Conservation (phyloP, 2,329 filamentous ascomycete species). For the Neofusicoccum sp. region DNA sequence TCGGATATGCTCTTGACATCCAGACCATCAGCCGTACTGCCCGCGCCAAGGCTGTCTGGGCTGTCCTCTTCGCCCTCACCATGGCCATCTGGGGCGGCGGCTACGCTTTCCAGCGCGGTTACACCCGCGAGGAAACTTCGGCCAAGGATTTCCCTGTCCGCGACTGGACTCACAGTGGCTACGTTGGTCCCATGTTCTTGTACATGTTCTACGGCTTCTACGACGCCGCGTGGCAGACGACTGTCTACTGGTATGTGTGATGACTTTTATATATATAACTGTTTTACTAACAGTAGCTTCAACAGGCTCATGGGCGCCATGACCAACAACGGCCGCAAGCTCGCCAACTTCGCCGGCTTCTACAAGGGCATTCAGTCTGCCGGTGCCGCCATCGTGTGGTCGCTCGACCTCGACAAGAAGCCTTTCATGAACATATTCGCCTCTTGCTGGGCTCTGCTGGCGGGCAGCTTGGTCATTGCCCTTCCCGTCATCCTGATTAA, state of each 20-base stretch:
- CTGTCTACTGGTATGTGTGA: conserved; percentile 74
- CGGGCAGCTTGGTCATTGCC: conserved; percentile 73
- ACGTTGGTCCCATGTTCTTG: conserved; percentile 79
- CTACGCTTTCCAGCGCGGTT: conserved; percentile 71
- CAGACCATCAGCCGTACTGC: conserved; percentile 61
- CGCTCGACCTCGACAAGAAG: conserved; percentile 61
- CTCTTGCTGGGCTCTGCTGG: conserved; percentile 74
- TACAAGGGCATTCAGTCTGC: conserved; percentile 93
- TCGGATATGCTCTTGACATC: conserved; percentile 71
- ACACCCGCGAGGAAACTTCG: conserved; percentile 48
- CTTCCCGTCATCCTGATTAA: conserved; percentile 76
- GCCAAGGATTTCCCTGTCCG: conserved; percentile 33
- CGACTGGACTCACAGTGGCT: conserved; percentile 71
- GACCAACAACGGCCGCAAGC: conserved; percentile 88
- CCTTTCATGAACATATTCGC: conserved; percentile 74
- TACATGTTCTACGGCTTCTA: conserved; percentile 91
- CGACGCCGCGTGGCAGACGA: conserved; percentile 88
- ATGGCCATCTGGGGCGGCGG: conserved; percentile 83
- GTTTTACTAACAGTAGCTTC: neutral
- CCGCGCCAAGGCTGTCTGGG: conserved; percentile 67
- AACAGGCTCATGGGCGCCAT: conserved; percentile 85
- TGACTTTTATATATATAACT: neutral
- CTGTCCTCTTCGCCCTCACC: conserved; percentile 67
- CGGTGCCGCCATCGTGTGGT: conserved; percentile 75
- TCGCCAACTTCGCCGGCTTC: conserved; percentile 85